A percentile compares a stretch with the other conserved stretches of the same genome.
These are phyloP conservation scores for Beauveria asiatica DNA, from an alignment of 2,329 filamentous ascomycete species.

Conservation along the genomic window DNA sequence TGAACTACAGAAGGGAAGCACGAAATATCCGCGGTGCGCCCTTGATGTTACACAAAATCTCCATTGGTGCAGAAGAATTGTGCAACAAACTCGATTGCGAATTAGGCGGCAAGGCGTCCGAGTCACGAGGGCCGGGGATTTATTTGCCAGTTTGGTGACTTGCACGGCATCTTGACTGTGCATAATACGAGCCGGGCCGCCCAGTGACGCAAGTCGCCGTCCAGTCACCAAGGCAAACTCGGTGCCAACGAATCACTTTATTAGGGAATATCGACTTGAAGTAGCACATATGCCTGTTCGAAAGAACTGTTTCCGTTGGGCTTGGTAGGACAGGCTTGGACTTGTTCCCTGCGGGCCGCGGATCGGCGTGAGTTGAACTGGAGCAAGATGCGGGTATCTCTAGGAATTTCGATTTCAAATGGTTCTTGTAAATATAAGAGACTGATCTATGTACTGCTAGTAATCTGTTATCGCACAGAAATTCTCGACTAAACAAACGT, in stretches of 20 bases:
- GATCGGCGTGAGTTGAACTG: too few relatives aligned
- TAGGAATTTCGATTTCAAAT: too few relatives aligned
- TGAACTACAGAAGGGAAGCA: neutral
- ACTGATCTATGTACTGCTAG: too few relatives aligned
- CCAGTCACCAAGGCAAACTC: neutral
- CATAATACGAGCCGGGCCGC: neutral
- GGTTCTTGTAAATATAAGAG: too few relatives aligned
- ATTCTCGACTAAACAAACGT: too few relatives aligned
- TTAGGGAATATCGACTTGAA: fast-evolving
- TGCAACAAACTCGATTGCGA: neutral
- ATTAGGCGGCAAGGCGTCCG: neutral
- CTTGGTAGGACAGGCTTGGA: neutral
- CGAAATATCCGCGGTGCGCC: neutral
- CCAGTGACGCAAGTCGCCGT: neutral
- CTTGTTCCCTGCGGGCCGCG: neutral
- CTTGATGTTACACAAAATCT: neutral
- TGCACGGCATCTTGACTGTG: neutral
- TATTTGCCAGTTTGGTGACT: neutral
- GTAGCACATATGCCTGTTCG: neutral
- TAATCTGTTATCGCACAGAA: too few relatives aligned
- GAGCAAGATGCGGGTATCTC: too few relatives aligned
- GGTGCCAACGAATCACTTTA: neutral
- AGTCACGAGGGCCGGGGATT: neutral
- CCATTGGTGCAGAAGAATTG: neutral
- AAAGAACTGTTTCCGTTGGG: neutral